Base-by-base conservation (phyloP, 2,329 filamentous ascomycete species). In the Setomelanomma holmii region DNA sequence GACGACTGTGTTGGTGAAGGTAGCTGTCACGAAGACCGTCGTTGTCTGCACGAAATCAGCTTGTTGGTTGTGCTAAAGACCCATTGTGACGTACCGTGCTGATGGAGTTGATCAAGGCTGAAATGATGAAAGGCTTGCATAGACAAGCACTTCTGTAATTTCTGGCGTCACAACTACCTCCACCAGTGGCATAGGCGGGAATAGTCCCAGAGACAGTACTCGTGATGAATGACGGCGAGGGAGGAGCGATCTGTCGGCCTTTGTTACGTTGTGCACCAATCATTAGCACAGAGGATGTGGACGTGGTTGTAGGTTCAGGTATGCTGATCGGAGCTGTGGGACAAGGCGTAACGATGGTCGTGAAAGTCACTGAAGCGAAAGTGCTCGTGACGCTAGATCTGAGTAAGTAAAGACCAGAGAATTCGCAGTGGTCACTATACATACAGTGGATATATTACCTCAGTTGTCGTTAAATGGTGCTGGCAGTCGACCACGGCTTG, bases 121-220 rank as follows among this genome's bases (percentile, higher is more conserved):
- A 16, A 3, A 56, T 57, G 12, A 73, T 49, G 2, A 47, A 41
- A 2, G 53, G 42, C 17, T 43, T 49, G 33, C 69, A 73, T 8
- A 45, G 47, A 43, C 71, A 73, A 2, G 62, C 67, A 36, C 67
- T 69, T 0, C 57, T 56, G 46, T 71, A 73, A 10, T 43, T 44
- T 11, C 42, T 40, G 7, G 39, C 22, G 14, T 47, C 30, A 46
- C 68, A 72, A 1, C 40, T 48, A 23, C 44, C 53, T 3, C 40
- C 48, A 23, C 44, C 53, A 3, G 57, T 60, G 11, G 61, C 64
- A 52, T 67, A 71, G 2, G 54, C 42, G 19, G 71, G 71, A 17
- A 67, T 49, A 1, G 58, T 30, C 4, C 62, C 64, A 30, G 49
- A 40, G n/a, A 8, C 14, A 8, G 53, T 64, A 1, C 56, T 67